Conservation (phyloP, 148 eudicot species). For the Chenopodium suecicum region DNA sequence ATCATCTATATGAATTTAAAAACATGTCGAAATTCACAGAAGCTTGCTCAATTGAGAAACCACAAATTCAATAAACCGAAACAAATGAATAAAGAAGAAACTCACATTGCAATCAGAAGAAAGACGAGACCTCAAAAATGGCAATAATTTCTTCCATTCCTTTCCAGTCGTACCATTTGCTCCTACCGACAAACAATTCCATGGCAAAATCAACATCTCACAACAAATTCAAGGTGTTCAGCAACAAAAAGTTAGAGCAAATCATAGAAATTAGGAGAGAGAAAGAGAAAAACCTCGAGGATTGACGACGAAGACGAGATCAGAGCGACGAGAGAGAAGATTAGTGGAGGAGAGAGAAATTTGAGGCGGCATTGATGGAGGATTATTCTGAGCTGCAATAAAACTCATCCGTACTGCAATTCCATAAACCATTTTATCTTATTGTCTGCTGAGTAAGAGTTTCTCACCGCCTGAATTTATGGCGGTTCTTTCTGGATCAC, state of each 20-base stretch:
- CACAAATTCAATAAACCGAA: no score
- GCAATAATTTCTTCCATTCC: slow-evolving; percentile 89
- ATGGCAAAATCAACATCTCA: background rate
- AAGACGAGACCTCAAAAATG: slow-evolving; percentile 83
- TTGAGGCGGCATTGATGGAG: slow-evolving; percentile 42
- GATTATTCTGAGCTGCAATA: slow-evolving; percentile 26
- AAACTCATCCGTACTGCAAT: slow-evolving; percentile 22
- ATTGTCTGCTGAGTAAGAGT: no score
- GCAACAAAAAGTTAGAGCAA: background rate
- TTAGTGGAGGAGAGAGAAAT: slow-evolving; percentile 38
- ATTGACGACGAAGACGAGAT: slow-evolving; percentile 84
- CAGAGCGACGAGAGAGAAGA: slow-evolving; percentile 53
- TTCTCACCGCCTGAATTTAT: slow-evolving; percentile 6
- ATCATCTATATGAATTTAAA: no score
- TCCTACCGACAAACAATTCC: slow-evolving; percentile 39
- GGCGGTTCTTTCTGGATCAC: slow-evolving; percentile 6
- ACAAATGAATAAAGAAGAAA: background rate
- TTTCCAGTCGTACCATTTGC: slow-evolving; percentile 90
- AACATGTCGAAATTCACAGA: background rate
- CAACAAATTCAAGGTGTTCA: background rate
- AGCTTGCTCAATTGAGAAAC: background rate
- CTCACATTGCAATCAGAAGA: slow-evolving; percentile 81
- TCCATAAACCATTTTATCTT: slow-evolving; percentile 18
- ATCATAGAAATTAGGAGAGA: background rate
- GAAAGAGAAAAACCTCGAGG: slow-evolving; percentile 54